Evolutionary conservation across 2,329 filamentous ascomycete genomes (phyloP).

Genomic region (Nannizziopsis barbatae): DNA sequence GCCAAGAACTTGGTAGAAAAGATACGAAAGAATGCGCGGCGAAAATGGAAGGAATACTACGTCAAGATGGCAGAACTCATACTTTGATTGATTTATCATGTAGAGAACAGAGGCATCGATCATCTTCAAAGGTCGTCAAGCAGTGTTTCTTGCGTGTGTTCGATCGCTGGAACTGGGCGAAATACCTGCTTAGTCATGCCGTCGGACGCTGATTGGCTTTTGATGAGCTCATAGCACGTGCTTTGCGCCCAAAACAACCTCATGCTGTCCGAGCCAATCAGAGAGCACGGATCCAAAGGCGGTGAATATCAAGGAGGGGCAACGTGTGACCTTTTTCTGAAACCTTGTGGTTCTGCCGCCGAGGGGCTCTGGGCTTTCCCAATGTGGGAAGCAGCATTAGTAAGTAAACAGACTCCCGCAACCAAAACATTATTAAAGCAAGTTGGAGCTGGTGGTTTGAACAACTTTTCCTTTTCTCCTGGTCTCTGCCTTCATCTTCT

Average conservation of each 20-base stretch:
- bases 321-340: conserved; percentile 15
- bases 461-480: not conserved
- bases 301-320: conserved; percentile 2
- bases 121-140: not conserved
- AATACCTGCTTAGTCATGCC: too few relatives aligned
- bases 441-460: too few relatives aligned
- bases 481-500: not conserved
- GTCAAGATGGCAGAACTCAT: too few relatives aligned
- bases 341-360: not conserved
- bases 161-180: too few relatives aligned
- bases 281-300: not conserved
- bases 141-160: too few relatives aligned
- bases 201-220: not conserved
- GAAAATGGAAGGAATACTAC: too few relatives aligned
- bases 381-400: too few relatives aligned
- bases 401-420: too few relatives aligned
- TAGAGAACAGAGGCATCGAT: not conserved
- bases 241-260: conserved; percentile 20
- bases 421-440: too few relatives aligned
- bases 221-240: conserved; percentile 11
- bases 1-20: not conserved
- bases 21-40: too few relatives aligned
- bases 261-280: conserved; percentile 23
- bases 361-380: too few relatives aligned
- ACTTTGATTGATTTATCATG: too few relatives aligned